Percentiles rank a stretch among this genome's conserved stretches.
phyloP scores from a whole-genome alignment of 1,139 yeast genomes.

The Magnusiomyces sp. region DNA sequence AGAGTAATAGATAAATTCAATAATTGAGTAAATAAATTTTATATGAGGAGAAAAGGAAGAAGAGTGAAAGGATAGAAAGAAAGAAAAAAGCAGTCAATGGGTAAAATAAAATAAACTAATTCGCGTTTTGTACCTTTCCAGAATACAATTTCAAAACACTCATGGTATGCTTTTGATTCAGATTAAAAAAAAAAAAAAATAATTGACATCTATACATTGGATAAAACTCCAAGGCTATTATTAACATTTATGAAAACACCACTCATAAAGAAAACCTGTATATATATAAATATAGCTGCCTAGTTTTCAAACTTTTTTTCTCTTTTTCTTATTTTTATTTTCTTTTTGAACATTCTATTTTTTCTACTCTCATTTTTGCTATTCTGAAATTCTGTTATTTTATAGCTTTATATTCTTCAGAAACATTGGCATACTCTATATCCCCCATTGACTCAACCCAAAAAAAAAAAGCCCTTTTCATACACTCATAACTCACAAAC shows the following conservation, averaged over 20 bases:
- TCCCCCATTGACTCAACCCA: no score
- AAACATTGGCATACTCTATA: no score
- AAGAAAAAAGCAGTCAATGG: constrained; percentile 2
- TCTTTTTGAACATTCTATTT: background rate
- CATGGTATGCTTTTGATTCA: constrained; percentile 1
- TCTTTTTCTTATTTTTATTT: no score
- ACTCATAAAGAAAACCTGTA: no score
- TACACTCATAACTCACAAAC: no score
- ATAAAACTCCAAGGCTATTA: no score
- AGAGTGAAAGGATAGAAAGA: no score
- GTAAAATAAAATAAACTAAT: constrained; percentile 1
- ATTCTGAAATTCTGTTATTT: background rate
- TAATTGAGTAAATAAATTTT: background rate
- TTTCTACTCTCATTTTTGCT: background rate
- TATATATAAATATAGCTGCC: no score
- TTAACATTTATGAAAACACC: no score
- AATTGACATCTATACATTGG: no score
- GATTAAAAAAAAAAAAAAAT: background rate
- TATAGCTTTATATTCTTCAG: background rate
- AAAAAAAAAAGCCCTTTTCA: no score
- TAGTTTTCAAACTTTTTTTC: no score
- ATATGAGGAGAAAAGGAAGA: background rate
- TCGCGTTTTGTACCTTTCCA: constrained; percentile 3
- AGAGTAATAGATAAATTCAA: background rate
- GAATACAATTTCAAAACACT: constrained; percentile 3